phyloP scores from a whole-genome alignment of 352 stramenopile genomes.

The Halophytophthora polymorphica region DNA sequence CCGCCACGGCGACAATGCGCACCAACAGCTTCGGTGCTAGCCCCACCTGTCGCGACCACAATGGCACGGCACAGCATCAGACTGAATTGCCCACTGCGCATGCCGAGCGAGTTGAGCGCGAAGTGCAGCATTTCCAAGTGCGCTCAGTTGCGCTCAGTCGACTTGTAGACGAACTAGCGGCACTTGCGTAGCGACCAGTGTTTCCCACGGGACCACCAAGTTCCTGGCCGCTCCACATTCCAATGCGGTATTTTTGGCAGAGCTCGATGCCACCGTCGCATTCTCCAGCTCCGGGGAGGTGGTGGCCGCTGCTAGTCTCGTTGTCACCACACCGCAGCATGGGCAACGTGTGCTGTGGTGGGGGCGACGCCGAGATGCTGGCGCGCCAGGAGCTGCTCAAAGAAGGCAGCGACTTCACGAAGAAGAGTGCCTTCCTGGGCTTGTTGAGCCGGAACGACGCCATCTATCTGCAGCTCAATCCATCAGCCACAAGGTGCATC shows the following conservation, averaged over 20 bases:
- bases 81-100: too few species aligned
- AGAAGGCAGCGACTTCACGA: slow-evolving; percentile 68
- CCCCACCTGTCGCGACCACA: too few species aligned
- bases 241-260: too few species aligned
- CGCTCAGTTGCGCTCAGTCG: too few species aligned
- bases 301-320: not conserved
- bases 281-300: not conserved
- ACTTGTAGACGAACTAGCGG: not conserved
- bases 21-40: too few species aligned
- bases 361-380: slow-evolving; percentile 53
- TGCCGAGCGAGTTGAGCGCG: too few species aligned
- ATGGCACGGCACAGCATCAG: too few species aligned
- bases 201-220: too few species aligned
- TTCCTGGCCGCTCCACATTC: too few species aligned
- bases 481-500: slow-evolving; percentile 36
- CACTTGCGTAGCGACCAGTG: not conserved
- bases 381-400: slow-evolving; percentile 60
- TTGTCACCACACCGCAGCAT: slow-evolving; percentile 18
- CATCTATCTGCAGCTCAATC: slow-evolving; percentile 62
- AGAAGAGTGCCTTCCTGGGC: slow-evolving; percentile 62
- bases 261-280: too few species aligned
- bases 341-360: slow-evolving; percentile 68
- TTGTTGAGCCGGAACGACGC: slow-evolving; percentile 54
- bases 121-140: too few species aligned
- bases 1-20: too few species aligned